Conservation (phyloP, 2,329 filamentous ascomycete genomes). For the Emydomyces testavorans region DNA sequence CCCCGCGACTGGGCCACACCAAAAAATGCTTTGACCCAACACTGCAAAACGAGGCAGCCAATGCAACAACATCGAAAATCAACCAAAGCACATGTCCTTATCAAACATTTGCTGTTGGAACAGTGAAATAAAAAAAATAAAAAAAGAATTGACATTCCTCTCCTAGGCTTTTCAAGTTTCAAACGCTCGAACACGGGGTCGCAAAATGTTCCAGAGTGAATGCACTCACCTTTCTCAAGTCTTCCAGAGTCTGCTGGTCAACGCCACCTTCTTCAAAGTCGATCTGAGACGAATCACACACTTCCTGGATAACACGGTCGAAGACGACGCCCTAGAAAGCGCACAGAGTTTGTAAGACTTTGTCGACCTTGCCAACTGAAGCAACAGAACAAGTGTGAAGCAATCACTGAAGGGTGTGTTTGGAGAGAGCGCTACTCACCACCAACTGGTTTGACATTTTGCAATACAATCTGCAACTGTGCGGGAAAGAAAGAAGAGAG, state of each 20-base stretch:
- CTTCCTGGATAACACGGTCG: slow-evolving; percentile 79
- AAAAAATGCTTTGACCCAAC: slow-evolving; percentile 21
- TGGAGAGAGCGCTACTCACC: slow-evolving; percentile 29
- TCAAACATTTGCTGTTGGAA: neutral
- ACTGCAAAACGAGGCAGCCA: neutral
- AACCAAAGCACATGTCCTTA: neutral
- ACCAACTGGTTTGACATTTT: slow-evolving; percentile 40
- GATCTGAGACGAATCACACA: slow-evolving; percentile 79
- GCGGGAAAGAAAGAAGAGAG: neutral
- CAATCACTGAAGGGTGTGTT: neutral
- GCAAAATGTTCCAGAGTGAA: neutral
- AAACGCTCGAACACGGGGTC: neutral
- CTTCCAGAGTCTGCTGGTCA: slow-evolving; percentile 72
- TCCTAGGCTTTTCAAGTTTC: neutral
- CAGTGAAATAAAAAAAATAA: too few species aligned
- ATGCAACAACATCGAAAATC: slow-evolving; percentile 3
- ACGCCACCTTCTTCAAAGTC: slow-evolving; percentile 97
- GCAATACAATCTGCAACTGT: slow-evolving; percentile 4
- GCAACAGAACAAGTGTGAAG: slow-evolving; percentile 14
- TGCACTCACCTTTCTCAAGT: slow-evolving; percentile 70
- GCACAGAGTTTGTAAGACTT: neutral
- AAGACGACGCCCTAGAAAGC: slow-evolving; percentile 60
- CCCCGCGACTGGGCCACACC: slow-evolving; percentile 28
- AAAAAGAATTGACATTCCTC: neutral
- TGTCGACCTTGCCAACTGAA: neutral